A percentile compares a stretch with the other conserved stretches of the same genome.
phyloP scores from a whole-genome alignment of 495 filamentous ascomycete species.

The Hyaloscypha finlandica region DNA sequence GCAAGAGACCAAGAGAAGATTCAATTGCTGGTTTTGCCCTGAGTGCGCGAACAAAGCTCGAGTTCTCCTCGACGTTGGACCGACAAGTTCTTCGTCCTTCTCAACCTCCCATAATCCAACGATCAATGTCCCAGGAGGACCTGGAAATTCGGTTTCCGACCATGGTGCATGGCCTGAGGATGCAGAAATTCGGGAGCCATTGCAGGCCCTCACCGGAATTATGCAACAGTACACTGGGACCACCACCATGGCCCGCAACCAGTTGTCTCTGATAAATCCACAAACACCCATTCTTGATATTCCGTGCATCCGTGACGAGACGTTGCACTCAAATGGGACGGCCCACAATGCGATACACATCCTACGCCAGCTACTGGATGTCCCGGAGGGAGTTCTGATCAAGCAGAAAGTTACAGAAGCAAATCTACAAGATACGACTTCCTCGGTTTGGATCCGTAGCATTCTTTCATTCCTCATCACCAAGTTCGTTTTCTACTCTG shows the following conservation, averaged over 20 bases:
- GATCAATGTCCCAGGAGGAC: not conserved
- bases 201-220: not conserved
- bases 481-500: constrained; percentile 2
- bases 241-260: not conserved
- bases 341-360: not conserved
- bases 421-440: not conserved
- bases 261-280: not conserved
- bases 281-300: not conserved
- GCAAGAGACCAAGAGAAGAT: not conserved
- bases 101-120: not conserved
- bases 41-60: not conserved
- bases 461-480: not conserved
- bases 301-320: not conserved
- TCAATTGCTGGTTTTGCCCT: not conserved
- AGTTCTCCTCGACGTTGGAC: not conserved
- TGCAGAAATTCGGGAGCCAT: not conserved
- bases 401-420: not conserved
- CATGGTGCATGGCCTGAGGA: not conserved
- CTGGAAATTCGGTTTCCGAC: not conserved
- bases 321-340: not conserved
- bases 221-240: not conserved
- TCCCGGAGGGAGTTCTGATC: not conserved
- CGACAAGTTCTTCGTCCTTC: not conserved
- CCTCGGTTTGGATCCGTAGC: not conserved
- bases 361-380: not conserved